Evolutionary conservation across 1,284 basidiomycete genomes (phyloP), one percentile per base, ranked within the genome.

Genomic region (Heterobasidion annosum): DNA sequence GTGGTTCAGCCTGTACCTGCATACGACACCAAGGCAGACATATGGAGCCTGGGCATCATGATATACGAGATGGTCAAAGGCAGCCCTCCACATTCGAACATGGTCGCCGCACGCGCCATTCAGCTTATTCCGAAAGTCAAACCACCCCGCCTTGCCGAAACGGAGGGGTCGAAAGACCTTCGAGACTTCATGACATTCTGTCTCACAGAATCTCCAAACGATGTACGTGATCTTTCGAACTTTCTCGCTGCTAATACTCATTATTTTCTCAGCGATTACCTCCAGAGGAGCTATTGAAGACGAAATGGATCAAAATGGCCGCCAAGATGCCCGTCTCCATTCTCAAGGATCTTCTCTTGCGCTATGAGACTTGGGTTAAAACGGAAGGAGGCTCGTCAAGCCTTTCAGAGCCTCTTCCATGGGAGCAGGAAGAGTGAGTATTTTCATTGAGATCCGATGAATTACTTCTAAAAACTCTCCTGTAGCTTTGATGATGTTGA

Each of bases 11-110:
- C 87, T 43, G 84, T 88, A 2, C 84, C 91, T 35, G 78, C 87
- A 47, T 99, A 99, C 68, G 95, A 98, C 64, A 88, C 89, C 34
- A 93, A 93, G 65, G 96, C 95, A 4, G 96, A 98, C 65, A 93
- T 98, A 51, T 98, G 95, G 95, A 94, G 91, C 63, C 71, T 98
- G 55, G 95, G 95, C 6, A 95, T 98, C 64, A 90, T 94, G 67
- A 81, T 95, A 15, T 97, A 91, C 64, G 95, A 98, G 69, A 94
- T 98, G 85, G 83, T 87, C 53, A 96, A 91, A 64, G 95, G 95
- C n/a, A 85, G 84, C 59, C 94, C 93, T 12, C 95, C 95, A 3
- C 83, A 95, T 65, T 82, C 90, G 12, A 88, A 95, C 63, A 76
- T 89, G 57, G 67, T 83, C 63, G 87, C 91, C 61, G 83, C 92